Percentiles rank a stretch among this genome's conserved stretches.
Conservation (phyloP, 2,329 filamentous ascomycete genomes). For the Alternaria sp. region DNA sequence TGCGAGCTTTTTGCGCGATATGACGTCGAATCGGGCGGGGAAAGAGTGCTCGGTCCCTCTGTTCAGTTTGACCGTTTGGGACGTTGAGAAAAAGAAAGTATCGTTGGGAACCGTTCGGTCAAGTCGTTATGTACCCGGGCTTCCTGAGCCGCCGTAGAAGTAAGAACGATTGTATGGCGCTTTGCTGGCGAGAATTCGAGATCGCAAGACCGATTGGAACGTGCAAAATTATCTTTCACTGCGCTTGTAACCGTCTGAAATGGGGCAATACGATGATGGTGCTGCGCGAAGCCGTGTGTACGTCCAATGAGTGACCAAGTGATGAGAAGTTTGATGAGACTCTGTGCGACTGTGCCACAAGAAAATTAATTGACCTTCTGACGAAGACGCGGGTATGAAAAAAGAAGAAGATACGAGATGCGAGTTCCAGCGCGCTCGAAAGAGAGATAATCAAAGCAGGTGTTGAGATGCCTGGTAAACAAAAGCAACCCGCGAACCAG, state of each 20-base stretch:
- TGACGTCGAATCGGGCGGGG: background rate
- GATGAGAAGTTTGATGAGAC: constrained; percentile 3
- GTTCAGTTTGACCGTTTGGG: background rate
- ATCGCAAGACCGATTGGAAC: background rate
- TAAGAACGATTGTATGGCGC: background rate
- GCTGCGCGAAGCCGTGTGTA: constrained; percentile 1
- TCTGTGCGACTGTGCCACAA: constrained; percentile 3
- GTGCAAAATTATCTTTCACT: background rate
- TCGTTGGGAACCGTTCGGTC: background rate
- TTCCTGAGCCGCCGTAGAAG: background rate
- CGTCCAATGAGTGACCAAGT: constrained; percentile 8
- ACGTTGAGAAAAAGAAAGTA: background rate
- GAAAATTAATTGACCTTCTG: background rate
- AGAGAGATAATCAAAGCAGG: background rate
- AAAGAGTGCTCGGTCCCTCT: background rate
- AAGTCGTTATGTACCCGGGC: background rate
- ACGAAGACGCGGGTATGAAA: background rate
- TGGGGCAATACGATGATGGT: constrained; percentile 6
- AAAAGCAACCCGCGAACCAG: background rate
- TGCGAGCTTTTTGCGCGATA: background rate
- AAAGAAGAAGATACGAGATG: background rate
- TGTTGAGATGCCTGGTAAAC: background rate
- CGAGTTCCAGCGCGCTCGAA: background rate
- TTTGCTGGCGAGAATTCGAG: background rate
- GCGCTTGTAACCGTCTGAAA: constrained; percentile 14